Evolutionary conservation across 2,329 filamentous ascomycete species (phyloP), one percentile per base, ranked within the genome.

Genomic region (Nemania sp.): DNA sequence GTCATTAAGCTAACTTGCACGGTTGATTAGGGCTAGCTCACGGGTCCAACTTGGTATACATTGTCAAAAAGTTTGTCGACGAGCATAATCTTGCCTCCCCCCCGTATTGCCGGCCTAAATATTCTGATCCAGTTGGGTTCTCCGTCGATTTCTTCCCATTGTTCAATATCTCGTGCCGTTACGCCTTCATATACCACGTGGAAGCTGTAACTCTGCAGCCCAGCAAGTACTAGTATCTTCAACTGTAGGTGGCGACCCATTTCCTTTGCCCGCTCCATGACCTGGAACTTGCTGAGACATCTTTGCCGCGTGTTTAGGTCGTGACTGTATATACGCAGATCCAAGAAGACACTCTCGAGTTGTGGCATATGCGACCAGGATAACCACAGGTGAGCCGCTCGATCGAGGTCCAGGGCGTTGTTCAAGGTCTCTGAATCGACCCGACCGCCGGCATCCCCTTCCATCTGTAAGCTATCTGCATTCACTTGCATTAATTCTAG

Each of bases 41-140:
- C 32, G 32, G 32, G n/a, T n/a, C n/a, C n/a, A n/a, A n/a, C n/a
- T n/a, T n/a, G n/a, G n/a, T n/a, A n/a, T n/a, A n/a, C n/a, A n/a
- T n/a, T 35, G 20, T 73, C 69, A 6, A 22, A 32, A 26, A 72
- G 26, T 5, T 65, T 70, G 35, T 77, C 75, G 41, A 76, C 64
- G n/a, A 77, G 70, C 1, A 77, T 41, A 10, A 77, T 56, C 53
- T 45, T 70, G 3, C 75, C 75, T 4, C 73, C 75, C 13, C 66
- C 70, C 2, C 70, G 66, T 24, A 76, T 3, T 0, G 74, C 73
- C 0, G 67, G 69, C 54, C 59, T 66, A 29, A 77, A 76, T 8
- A 74, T 26, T 29, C 68, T 72, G 35, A 77, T 71, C 74, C 74
- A 77, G 55, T 76, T 76, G 1, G 74, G 73, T 57, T 75, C 70